Base-by-base conservation (phyloP, 176 grass and related monocot species). In the Puccinellia tenuiflora region DNA sequence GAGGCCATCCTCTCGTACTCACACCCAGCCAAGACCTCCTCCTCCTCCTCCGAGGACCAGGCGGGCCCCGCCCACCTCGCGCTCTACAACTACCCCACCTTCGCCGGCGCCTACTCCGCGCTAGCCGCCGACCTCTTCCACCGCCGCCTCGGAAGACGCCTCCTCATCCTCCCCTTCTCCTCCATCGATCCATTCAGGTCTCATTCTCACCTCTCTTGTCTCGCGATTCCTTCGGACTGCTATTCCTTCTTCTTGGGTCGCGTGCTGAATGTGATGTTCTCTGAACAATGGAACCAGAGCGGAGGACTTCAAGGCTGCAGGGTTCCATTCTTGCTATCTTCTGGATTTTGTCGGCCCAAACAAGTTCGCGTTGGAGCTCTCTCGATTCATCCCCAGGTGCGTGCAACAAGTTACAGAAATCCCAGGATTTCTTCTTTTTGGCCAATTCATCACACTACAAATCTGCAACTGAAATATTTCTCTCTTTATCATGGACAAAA, bases 1-100 rank as follows among this genome's bases (percentile, higher is more conserved):
- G 85, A 95, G 31, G 89, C 85, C 77, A 79, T 93, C 68, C 54
- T 56, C 73, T 42, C 87, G 9, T 88, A 84, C 83, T 71, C 71
- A 0, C 34, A 22, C 35, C 51, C 37, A 5, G 13, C 62, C 35
- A 66, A 56, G 25, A 14, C 37, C 17, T 18, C 50, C 18, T 0
- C 47, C 18, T 0, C 47, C 20, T 17, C 66, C 3, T 17, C 56
- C 18, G 85, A 82, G 62, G 75, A 62, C 39, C 69, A 60, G 24
- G 71, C 29, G 37, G 71, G 35, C 14, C 74, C 81, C 26, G 46
- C 55, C 48, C 73, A 86, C 86, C 86, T 98, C 78, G 96, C 73
- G 25, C 88, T 95, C 4, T 98, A 98, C 85, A 93, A 95, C 92
- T 98, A 92, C 79, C 96, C 92, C 26, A 93, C 92, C 76, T 95